A percentile compares a stretch with the other conserved stretches of the same genome.
phyloP scores from a whole-genome alignment of 2,329 filamentous ascomycete species.

The Periglandula ipomoeae region DNA sequence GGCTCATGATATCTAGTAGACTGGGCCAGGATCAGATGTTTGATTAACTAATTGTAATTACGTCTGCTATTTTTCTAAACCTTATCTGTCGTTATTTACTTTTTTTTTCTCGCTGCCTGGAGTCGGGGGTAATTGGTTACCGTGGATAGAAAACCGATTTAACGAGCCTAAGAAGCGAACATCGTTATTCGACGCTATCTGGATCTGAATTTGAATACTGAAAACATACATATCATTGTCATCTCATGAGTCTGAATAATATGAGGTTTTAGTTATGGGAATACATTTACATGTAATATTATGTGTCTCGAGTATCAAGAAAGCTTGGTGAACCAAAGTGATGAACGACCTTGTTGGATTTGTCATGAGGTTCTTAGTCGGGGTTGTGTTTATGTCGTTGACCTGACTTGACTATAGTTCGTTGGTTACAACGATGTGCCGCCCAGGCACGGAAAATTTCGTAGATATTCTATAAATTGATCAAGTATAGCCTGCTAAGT shows the following conservation, averaged over 20 bases:
- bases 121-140: slow-evolving; percentile 1
- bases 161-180: not conserved
- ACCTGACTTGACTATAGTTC: no score
- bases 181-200: not conserved
- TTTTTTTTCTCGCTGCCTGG: slow-evolving; percentile 1
- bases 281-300: no score
- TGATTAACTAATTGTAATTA: not conserved
- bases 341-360: not conserved
- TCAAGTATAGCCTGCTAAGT: no score
- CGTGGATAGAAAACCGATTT: not conserved
- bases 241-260: not conserved
- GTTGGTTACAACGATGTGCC: no score
- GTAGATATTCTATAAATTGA: no score
- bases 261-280: not conserved
- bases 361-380: no score
- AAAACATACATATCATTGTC: not conserved
- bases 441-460: no score
- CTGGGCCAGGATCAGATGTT: not conserved
- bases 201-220: not conserved
- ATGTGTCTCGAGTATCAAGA: no score
- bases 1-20: not conserved
- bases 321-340: no score
- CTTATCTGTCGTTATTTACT: not conserved
- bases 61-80: not conserved
- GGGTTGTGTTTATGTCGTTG: no score